Evolutionary conservation across 805 yeast species (phyloP).

Genomic region (Barnettozyma sp.): DNA sequence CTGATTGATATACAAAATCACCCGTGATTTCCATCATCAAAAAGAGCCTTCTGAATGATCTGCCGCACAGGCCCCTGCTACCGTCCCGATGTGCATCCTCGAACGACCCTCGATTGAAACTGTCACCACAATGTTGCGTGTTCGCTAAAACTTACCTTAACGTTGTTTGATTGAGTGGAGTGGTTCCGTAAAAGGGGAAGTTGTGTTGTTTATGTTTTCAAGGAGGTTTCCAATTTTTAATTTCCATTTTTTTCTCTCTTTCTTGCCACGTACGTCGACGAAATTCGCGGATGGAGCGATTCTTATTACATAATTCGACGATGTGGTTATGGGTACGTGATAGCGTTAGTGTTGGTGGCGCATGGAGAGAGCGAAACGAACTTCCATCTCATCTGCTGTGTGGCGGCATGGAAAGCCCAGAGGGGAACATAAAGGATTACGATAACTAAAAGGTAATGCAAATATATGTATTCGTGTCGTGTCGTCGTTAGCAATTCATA

Average conservation of each 20-base stretch:
- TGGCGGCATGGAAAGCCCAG: background rate
- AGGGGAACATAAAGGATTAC: background rate
- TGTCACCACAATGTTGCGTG: too few species aligned
- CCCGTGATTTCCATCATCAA: too few species aligned
- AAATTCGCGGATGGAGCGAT: constrained; percentile 8
- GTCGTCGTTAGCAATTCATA: constrained; percentile 6
- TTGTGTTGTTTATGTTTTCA: constrained; percentile 3
- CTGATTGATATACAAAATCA: background rate
- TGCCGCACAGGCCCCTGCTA: too few species aligned
- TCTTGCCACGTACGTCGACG: constrained; percentile 13
- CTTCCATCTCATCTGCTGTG: too few species aligned
- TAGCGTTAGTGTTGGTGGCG: too few species aligned
- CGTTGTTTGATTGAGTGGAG: constrained; percentile 5
- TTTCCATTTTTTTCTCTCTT: too few species aligned
- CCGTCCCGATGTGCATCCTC: too few species aligned
- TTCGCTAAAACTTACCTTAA: constrained; percentile 3
- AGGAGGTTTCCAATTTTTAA: constrained; percentile 3
- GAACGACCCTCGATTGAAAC: too few species aligned
- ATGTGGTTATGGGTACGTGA: background rate
- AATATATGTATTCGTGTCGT: constrained; percentile 4
- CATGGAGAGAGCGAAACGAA: too few species aligned
- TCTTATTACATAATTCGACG: background rate
- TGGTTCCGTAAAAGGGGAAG: background rate
- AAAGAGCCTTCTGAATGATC: too few species aligned
- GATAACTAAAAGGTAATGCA: background rate